A percentile compares a stretch with the other conserved stretches of the same genome.
Evolutionary conservation across 1,284 basidiomycete species (phyloP).

Genomic region (Rhodotorula sp.): DNA sequence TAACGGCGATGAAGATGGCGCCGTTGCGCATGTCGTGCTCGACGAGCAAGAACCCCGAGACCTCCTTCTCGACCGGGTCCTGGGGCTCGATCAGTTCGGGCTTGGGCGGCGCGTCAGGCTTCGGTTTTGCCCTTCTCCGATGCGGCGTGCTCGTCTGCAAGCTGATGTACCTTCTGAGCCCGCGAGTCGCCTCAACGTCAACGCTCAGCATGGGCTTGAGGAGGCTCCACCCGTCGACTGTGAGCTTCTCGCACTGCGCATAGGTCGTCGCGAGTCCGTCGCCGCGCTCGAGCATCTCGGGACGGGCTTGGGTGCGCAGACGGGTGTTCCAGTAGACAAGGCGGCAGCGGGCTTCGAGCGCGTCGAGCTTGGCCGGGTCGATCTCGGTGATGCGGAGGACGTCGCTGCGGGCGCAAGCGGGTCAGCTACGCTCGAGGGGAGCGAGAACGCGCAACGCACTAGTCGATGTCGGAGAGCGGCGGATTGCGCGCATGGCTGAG

Average conservation of each 20-base stretch:
- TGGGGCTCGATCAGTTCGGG: not conserved
- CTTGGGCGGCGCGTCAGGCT: conserved; percentile 6
- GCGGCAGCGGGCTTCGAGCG: conserved; percentile 19
- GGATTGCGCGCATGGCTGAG: conserved; percentile 29
- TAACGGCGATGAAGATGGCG: conserved; percentile 20
- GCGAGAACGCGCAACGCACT: not conserved
- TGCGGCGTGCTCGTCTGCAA: conserved; percentile 24
- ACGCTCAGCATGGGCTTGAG: conserved; percentile 17
- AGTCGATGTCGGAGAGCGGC: conserved; percentile 19
- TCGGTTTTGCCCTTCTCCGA: conserved; percentile 18
- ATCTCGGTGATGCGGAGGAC: conserved; percentile 16
- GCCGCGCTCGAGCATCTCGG: conserved; percentile 27
- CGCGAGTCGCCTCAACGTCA: conserved; percentile 15
- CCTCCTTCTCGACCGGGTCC: conserved; percentile 15
- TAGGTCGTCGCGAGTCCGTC: conserved; percentile 28
- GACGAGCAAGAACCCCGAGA: conserved; percentile 26
- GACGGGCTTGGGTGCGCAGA: conserved; percentile 14
- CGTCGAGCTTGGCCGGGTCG: conserved; percentile 7
- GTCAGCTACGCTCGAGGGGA: not conserved
- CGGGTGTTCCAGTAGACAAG: conserved; percentile 20
- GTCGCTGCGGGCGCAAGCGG: not conserved
- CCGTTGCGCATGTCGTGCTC: conserved; percentile 26
- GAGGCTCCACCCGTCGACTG: conserved; percentile 27
- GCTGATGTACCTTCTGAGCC: conserved; percentile 11
- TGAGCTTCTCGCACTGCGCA: conserved; percentile 22